These are phyloP conservation scores for Fusarium liriodendri DNA, from an alignment of 2,329 filamentous ascomycete species.

Conservation along the genomic window DNA sequence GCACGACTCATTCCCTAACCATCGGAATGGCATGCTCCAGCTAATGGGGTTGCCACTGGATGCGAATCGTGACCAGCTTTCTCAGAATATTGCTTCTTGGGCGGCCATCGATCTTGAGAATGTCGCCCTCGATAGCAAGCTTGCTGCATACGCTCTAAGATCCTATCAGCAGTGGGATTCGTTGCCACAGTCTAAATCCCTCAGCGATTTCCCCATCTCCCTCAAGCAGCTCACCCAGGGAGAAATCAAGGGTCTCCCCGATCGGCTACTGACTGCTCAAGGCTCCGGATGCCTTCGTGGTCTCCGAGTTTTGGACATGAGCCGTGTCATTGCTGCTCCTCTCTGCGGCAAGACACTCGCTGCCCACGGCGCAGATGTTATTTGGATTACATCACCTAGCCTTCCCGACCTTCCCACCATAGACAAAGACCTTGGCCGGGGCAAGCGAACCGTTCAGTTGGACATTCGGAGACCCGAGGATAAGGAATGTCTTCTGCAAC, in stretches of 20 bases:
- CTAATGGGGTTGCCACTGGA: conserved; percentile 53
- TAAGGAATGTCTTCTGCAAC: conserved; percentile 62
- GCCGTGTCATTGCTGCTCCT: conserved; percentile 78
- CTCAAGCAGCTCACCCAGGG: conserved; percentile 49
- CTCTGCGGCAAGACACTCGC: conserved; percentile 74
- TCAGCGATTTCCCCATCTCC: conserved; percentile 59
- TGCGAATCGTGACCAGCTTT: conserved; percentile 53
- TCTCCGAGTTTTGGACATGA: conserved; percentile 77
- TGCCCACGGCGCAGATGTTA: conserved; percentile 77
- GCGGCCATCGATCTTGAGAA: conserved; percentile 60
- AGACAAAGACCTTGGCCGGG: conserved; percentile 74
- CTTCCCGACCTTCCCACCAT: conserved; percentile 74
- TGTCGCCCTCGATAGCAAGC: conserved; percentile 51
- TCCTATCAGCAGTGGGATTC: conserved; percentile 63
- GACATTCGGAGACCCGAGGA: conserved; percentile 65
- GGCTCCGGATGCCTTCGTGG: conserved; percentile 59
- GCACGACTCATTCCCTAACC: conserved; percentile 65
- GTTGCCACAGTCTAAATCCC: conserved; percentile 56
- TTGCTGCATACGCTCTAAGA: conserved; percentile 62
- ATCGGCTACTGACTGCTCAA: neutral
- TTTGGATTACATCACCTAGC: conserved; percentile 74
- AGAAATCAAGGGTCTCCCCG: neutral
- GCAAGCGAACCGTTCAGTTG: conserved; percentile 72
- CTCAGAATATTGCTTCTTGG: conserved; percentile 53
- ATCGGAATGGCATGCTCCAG: conserved; percentile 55